Base-by-base conservation (phyloP, 1,284 basidiomycete species). In the Boletellus deceptivus region DNA sequence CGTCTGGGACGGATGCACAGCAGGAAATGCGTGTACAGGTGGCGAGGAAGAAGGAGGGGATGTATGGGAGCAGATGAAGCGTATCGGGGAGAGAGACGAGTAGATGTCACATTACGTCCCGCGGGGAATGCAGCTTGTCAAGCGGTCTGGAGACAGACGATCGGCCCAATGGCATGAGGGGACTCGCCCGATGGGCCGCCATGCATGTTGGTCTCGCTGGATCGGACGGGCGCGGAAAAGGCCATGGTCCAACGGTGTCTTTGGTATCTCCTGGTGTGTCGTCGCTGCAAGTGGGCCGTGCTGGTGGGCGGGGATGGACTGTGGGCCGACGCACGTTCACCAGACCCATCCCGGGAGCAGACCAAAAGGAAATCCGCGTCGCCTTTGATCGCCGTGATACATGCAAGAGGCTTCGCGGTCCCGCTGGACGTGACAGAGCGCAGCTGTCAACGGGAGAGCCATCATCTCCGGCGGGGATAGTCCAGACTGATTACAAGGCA, bases 261-360 rank as follows among this genome's bases (percentile, higher is more conserved):
- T 76, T 62, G 88, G 81, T 91, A 59, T 94, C 93, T 55, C n/a
- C n/a, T 88, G 80, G 14, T 75, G 74, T 3, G 77, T 83, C 8
- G 87, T 93, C 82, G 94, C 87, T 11, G 96, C 94, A 64, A 90
- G 91, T 10, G 91, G 90, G 7, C 91, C 91, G 59, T 93, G 86
- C 65, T 96, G 93, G 49, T 91, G 78, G 0, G 82, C 76, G 78
- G 11, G 95, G 93, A 70, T 96, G 86, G 9, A 91, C 95, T 6
- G 94, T 87, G 52, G 89, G 78, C 78, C 89, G 46, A 35, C 38
- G 29, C 45, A 51, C 55, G 54, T 52, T 54, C 62, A 50, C 24
- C n/a, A n/a, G n/a, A n/a, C n/a, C n/a, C n/a, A n/a, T n/a, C 63
- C 20, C 3, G 20, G 20, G 20, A 20, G 53, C 7, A 41, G 70